Evolutionary conservation across 148 eudicot species (phyloP).

Genomic region (Nyssa sinensis): DNA sequence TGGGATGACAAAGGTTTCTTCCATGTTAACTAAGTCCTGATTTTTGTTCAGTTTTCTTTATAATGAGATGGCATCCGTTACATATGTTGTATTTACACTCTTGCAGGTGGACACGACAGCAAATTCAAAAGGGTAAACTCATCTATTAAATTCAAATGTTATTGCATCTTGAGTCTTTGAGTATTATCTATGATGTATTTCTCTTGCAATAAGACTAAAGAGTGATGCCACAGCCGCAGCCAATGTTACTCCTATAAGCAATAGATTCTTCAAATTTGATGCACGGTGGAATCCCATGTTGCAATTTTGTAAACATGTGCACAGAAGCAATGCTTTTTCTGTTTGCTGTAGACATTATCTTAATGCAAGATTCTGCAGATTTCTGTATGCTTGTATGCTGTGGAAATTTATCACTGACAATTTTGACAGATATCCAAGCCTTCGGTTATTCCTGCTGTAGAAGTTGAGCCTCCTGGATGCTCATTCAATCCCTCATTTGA

Average conservation of each 20-base stretch:
- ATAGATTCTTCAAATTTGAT: neutral
- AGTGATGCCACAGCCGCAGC: too few species aligned
- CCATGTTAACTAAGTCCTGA: neutral
- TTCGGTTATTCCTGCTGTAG: slow-evolving; percentile 78
- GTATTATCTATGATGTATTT: neutral
- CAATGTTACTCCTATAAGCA: too few species aligned
- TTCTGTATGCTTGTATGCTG: neutral
- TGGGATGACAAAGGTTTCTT: slow-evolving; percentile 57
- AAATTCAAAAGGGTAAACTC: slow-evolving; percentile 61
- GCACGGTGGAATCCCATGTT: neutral
- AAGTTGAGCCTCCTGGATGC: slow-evolving; percentile 90
- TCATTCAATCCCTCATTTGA: slow-evolving; percentile 81
- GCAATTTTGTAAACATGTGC: neutral
- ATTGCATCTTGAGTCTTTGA: neutral
- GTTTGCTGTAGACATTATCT: slow-evolving; percentile 2
- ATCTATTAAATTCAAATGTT: neutral
- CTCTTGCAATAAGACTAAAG: neutral
- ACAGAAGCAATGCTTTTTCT: slow-evolving; percentile 4
- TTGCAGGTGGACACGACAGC: slow-evolving; percentile 38
- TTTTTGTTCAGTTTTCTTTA: neutral
- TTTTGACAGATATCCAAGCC: slow-evolving; percentile 50
- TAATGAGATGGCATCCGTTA: neutral
- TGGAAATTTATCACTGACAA: neutral
- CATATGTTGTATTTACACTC: neutral
- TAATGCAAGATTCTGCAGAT: neutral